phyloP scores from a whole-genome alignment of 371 early-diverging fungal genomes.

The Mortierella sp. region DNA sequence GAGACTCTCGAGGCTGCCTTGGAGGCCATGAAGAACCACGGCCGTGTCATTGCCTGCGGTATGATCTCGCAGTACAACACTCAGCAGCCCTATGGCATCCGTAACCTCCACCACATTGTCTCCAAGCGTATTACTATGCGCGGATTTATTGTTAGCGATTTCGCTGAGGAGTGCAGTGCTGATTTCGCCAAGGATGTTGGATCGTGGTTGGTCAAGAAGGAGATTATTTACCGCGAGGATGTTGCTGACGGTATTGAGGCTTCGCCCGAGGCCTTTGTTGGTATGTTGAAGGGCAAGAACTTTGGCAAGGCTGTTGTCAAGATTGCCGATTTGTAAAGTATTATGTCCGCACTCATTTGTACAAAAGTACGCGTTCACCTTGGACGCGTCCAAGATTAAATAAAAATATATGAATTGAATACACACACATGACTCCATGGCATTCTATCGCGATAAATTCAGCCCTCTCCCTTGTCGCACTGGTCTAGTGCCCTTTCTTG shows the following conservation, averaged over 20 bases:
- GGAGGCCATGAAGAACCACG: conserved; percentile 62
- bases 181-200: conserved; percentile 65
- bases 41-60: conserved; percentile 71
- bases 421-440: too few relatives aligned
- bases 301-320: conserved; percentile 79
- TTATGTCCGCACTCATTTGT: background rate
- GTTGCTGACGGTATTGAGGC: conserved; percentile 73
- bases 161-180: conserved; percentile 49
- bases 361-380: background rate
- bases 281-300: conserved; percentile 75
- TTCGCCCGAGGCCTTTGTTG: conserved; percentile 73
- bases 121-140: conserved; percentile 66
- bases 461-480: background rate
- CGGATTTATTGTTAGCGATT: conserved; percentile 71
- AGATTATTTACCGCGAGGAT: conserved; percentile 68
- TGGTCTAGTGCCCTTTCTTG: background rate
- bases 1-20: conserved; percentile 76
- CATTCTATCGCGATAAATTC: too few relatives aligned
- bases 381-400: too few relatives aligned
- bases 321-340: conserved; percentile 56
- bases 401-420: too few relatives aligned
- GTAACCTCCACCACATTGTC: conserved; percentile 63
- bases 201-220: conserved; percentile 62
- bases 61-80: conserved; percentile 80
- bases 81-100: conserved; percentile 61